A percentile compares a stretch with the other conserved stretches of the same genome.
phyloP scores from a whole-genome alignment of 2,329 filamentous ascomycete species.

The Phyllachora maydis region DNA sequence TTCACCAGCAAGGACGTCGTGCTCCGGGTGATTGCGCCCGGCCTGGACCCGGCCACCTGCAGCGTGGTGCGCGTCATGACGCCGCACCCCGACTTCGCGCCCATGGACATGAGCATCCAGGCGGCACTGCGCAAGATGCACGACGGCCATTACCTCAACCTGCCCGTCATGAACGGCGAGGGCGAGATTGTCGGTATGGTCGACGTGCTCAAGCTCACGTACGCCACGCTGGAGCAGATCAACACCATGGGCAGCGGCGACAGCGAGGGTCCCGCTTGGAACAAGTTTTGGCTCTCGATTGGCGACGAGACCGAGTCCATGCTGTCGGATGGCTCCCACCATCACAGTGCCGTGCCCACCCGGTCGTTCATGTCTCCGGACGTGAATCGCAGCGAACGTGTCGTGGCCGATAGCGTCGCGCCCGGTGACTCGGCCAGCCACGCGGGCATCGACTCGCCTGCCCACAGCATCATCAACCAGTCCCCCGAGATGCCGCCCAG shows the following conservation, averaged over 20 bases:
- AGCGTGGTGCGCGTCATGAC: conserved; percentile 99
- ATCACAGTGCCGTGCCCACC: conserved; percentile 44
- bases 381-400: conserved; percentile 40
- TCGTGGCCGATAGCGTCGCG: conserved; percentile 62
- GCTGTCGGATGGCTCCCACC: conserved; percentile 73
- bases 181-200: conserved; percentile 99
- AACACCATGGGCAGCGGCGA: conserved; percentile 84
- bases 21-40: conserved; percentile 89
- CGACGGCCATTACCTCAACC: conserved; percentile 93
- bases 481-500: conserved; percentile 33
- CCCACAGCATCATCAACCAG: conserved; percentile 37
- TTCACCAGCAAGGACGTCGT: conserved; percentile 99
- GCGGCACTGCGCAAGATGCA: conserved; percentile 98
- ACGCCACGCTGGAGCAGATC: conserved; percentile 92
- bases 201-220: conserved; percentile 93
- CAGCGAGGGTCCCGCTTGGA: conserved; percentile 92
- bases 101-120: conserved; percentile 98
- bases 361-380: conserved; percentile 74
- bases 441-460: conserved; percentile 59
- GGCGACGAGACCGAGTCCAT: conserved; percentile 90
- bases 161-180: conserved; percentile 93
- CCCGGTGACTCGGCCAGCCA: conserved; percentile 93
- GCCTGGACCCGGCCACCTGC: conserved; percentile 82
- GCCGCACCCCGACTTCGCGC: conserved; percentile 93
- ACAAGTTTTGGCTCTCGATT: conserved; percentile 98